Percentiles rank a stretch among this genome's conserved stretches.
These are phyloP conservation scores for Venturiaceae sp. DNA, from an alignment of 2,329 filamentous ascomycete species.

Conservation along the genomic window DNA sequence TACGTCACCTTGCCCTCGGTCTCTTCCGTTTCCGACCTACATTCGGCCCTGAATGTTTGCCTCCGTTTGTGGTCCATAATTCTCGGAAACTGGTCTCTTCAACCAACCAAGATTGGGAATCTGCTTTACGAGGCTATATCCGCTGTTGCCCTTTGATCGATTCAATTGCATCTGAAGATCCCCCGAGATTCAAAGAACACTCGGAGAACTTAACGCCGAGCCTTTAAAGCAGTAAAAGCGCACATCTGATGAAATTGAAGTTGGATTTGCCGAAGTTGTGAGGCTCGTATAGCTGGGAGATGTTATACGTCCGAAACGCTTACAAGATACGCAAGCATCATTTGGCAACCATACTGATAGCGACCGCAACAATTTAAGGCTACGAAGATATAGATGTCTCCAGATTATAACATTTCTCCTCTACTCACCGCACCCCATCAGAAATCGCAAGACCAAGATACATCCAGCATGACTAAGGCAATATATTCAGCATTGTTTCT, in stretches of 20 bases:
- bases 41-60: not conserved
- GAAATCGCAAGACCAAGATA: not conserved
- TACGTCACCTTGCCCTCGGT: not conserved
- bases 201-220: no score
- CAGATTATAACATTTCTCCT: not conserved
- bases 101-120: no score
- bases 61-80: no score
- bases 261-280: no score
- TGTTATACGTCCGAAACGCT: not conserved
- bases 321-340: not conserved
- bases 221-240: no score
- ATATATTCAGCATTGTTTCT: not conserved
- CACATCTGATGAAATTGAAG: no score
- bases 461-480: not conserved
- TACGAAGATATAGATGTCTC: not conserved
- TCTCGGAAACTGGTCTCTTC: no score
- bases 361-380: not conserved
- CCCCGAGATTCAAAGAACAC: no score
- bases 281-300: not conserved
- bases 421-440: not conserved
- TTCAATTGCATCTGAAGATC: no score
- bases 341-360: not conserved
- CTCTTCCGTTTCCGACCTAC: not conserved
- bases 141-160: no score
- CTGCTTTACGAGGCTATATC: no score